Evolutionary conservation across 2,329 filamentous ascomycete genomes (phyloP).

Genomic region (Coniochaeta hoffmannii): DNA sequence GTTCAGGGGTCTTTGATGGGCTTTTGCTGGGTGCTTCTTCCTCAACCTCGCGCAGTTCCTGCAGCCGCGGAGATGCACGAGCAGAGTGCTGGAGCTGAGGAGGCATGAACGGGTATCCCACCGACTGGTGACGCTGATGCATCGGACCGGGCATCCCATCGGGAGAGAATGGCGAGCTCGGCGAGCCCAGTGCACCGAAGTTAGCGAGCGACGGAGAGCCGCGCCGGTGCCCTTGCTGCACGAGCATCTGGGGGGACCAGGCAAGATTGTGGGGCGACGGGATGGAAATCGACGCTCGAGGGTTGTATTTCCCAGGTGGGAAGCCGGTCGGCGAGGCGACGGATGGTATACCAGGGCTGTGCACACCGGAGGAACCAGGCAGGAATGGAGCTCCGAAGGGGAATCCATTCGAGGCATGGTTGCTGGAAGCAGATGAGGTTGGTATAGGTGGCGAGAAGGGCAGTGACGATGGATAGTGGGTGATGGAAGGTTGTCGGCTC

Average conservation of each 20-base stretch:
- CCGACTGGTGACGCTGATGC: conserved; percentile 51
- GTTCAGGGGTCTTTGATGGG: conserved; percentile 47
- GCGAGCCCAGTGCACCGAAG: conserved; percentile 51
- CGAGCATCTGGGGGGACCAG: conserved; percentile 50
- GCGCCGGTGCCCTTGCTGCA: conserved; percentile 44
- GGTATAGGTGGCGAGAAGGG: conserved; percentile 80
- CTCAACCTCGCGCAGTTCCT: conserved; percentile 67
- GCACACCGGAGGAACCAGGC: conserved; percentile 46
- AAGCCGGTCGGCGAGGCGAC: conserved; percentile 53
- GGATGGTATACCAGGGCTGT: conserved; percentile 57
- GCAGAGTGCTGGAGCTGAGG: conserved; percentile 50
- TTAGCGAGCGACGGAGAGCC: conserved; percentile 59
- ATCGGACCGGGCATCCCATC: conserved; percentile 38
- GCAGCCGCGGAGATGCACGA: conserved; percentile 54
- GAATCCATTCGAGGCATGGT: conserved; percentile 48
- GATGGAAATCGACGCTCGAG: conserved; percentile 65
- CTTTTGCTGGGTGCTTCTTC: conserved; percentile 51
- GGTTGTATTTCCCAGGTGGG: conserved; percentile 48
- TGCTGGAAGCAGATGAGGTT: conserved; percentile 70
- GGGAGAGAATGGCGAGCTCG: conserved; percentile 54
- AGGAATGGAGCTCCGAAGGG: conserved; percentile 53
- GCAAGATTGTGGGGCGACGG: conserved; percentile 43
- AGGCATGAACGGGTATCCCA: conserved; percentile 50
- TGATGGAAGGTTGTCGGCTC: conserved; percentile 60
- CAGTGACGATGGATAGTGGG: conserved; percentile 63